A percentile compares a stretch with the other conserved stretches of the same genome.
Conservation (phyloP, 2,329 filamentous ascomycete species). For the Claviceps paspali region DNA sequence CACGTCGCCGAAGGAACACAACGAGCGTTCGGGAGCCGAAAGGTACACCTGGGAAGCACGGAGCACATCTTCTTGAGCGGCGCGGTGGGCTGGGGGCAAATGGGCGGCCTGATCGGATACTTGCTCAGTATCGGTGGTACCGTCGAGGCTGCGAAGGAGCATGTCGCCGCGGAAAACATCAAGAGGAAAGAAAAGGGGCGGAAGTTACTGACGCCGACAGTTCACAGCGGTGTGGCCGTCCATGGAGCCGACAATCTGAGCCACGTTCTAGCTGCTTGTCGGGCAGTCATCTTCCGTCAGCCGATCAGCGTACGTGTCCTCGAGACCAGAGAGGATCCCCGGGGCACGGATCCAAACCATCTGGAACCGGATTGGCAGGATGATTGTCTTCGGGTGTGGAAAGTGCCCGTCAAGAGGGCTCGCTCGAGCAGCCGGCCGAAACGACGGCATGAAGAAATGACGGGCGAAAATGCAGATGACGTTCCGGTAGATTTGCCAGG, state of each 20-base stretch:
- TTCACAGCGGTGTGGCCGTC: constrained; percentile 37
- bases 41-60: constrained; percentile 46
- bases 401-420: constrained; percentile 38
- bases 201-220: constrained; percentile 11
- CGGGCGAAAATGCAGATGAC: constrained; percentile 2
- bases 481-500: constrained; percentile 1
- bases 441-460: constrained; percentile 13
- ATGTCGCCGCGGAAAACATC: constrained; percentile 22
- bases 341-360: constrained; percentile 12
- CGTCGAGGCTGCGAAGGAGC: constrained; percentile 31
- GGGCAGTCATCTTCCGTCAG: constrained; percentile 75
- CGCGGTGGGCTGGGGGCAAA: constrained; percentile 55
- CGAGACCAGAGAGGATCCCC: constrained; percentile 44
- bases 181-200: constrained; percentile 24
- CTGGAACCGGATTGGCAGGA: constrained; percentile 57
- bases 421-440: constrained; percentile 21
- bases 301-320: constrained; percentile 57
- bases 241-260: constrained; percentile 70
- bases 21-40: constrained; percentile 55
- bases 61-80: constrained; percentile 76
- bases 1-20: constrained; percentile 74
- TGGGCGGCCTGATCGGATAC: constrained; percentile 72
- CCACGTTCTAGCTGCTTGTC: constrained; percentile 66
- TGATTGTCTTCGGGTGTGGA: constrained; percentile 69
- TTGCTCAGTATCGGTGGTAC: constrained; percentile 70